A percentile compares a stretch with the other conserved stretches of the same genome.
phyloP scores from a whole-genome alignment of 2,329 filamentous ascomycete genomes.

The Aspergillus latus region DNA sequence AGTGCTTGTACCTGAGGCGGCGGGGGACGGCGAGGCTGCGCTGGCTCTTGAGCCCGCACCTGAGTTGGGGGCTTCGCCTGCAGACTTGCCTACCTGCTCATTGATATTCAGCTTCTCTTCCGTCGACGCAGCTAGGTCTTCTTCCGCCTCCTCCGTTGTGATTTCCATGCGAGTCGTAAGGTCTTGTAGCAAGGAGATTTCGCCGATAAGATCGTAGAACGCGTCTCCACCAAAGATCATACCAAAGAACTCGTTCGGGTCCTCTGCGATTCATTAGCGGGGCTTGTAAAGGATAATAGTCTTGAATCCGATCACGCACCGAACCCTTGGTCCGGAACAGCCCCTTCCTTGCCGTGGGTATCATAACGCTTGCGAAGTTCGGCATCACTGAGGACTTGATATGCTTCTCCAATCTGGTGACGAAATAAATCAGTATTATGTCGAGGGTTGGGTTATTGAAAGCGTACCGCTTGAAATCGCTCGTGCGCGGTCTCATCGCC shows the following conservation, averaged over 20 bases:
- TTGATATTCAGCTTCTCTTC: conserved; percentile 49
- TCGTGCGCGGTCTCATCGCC: conserved; percentile 90
- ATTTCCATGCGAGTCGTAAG: conserved; percentile 98
- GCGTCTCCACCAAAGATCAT: conserved; percentile 98
- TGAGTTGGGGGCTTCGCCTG: conserved; percentile 26
- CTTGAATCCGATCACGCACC: conserved; percentile 48
- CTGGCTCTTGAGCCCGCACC: conserved; percentile 29
- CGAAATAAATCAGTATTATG: conserved; percentile 13
- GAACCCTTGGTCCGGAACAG: conserved; percentile 87
- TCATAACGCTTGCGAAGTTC: conserved; percentile 91
- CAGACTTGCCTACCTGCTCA: conserved; percentile 45
- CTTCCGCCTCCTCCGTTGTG: conserved; percentile 76
- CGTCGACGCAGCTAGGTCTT: conserved; percentile 58
- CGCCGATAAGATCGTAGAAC: conserved; percentile 94
- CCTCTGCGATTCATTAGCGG: conserved; percentile 53
- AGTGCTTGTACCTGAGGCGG: conserved; percentile 45
- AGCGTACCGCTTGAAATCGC: conserved; percentile 83
- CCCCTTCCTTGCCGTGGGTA: conserved; percentile 93
- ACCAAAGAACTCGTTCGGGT: conserved; percentile 95
- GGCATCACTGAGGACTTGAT: conserved; percentile 78
- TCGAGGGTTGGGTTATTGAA: neutral
- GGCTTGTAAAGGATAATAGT: neutral
- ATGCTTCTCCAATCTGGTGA: conserved; percentile 64
- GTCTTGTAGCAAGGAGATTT: conserved; percentile 98
- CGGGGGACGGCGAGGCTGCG: conserved; percentile 15